phyloP scores from a whole-genome alignment of 352 stramenopile species.

The Halophytophthora batemanensis region DNA sequence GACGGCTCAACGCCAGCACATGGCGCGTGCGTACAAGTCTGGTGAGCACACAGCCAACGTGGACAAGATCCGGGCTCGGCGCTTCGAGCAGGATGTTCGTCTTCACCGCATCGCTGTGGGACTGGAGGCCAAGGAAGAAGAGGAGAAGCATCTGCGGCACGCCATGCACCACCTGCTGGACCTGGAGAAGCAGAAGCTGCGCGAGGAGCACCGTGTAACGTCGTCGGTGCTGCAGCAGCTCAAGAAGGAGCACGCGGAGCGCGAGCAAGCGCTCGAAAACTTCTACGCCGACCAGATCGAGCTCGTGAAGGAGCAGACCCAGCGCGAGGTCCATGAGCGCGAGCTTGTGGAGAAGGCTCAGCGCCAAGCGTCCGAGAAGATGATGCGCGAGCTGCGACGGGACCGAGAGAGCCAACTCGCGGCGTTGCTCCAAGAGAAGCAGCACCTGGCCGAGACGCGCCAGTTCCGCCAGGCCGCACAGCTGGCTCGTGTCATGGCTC shows the following conservation, averaged over 20 bases:
- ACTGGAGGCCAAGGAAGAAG: conserved; percentile 54
- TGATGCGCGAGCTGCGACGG: conserved; percentile 63
- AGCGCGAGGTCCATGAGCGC: conserved; percentile 54
- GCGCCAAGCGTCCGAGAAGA: conserved; percentile 56
- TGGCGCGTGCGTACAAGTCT: conserved; percentile 60
- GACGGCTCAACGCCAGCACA: conserved; percentile 49
- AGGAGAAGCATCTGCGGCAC: conserved; percentile 66
- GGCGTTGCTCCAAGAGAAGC: conserved; percentile 51
- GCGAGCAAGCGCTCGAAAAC: conserved; percentile 58
- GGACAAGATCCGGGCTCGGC: conserved; percentile 62
- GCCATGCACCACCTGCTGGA: conserved; percentile 61
- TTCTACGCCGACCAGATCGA: conserved; percentile 75
- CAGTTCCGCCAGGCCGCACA: conserved; percentile 46
- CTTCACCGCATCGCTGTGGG: conserved; percentile 63
- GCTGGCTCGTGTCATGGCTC: conserved; percentile 36
- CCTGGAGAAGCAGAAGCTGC: conserved; percentile 65
- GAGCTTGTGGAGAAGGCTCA: conserved; percentile 70
- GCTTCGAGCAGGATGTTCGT: conserved; percentile 67
- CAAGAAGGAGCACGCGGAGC: conserved; percentile 55
- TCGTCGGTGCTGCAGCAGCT: conserved; percentile 47
- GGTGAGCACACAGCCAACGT: conserved; percentile 62
- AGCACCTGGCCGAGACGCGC: conserved; percentile 59
- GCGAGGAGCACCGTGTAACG: conserved; percentile 58
- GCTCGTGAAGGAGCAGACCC: conserved; percentile 59
- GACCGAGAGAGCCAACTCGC: conserved; percentile 52